These are phyloP conservation scores for Lophium mytilinum DNA, from an alignment of 495 filamentous ascomycete genomes.

Conservation along the genomic window DNA sequence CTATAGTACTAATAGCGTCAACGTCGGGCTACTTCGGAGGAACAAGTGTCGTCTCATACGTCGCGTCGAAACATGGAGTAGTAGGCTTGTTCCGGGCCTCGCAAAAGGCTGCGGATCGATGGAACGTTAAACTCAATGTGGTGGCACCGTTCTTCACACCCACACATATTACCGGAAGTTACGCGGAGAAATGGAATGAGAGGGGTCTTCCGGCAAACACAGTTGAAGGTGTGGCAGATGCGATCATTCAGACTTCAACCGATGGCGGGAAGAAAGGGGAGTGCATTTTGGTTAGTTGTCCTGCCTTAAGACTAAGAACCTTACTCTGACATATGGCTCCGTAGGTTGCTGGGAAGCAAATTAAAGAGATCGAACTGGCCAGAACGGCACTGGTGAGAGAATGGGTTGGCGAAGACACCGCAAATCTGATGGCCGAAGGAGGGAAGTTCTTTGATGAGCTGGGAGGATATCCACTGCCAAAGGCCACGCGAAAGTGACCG, in stretches of 20 bases:
- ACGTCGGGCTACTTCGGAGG: slow-evolving; percentile 21
- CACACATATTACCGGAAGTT: slow-evolving; percentile 16
- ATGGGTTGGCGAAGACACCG: slow-evolving; percentile 18
- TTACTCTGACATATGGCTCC: too few relatives aligned
- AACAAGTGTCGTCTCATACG: slow-evolving; percentile 12
- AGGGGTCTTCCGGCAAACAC: slow-evolving; percentile 17
- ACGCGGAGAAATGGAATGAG: slow-evolving; percentile 9
- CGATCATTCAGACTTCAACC: slow-evolving; percentile 7
- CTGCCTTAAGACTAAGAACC: background rate
- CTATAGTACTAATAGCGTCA: slow-evolving; percentile 15
- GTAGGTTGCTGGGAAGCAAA: slow-evolving; percentile 10
- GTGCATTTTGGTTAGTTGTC: slow-evolving; percentile 8
- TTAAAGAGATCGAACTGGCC: slow-evolving; percentile 12
- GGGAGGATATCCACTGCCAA: slow-evolving; percentile 19
- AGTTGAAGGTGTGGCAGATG: slow-evolving; percentile 12
- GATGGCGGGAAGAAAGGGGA: slow-evolving; percentile 7
- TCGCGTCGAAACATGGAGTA: slow-evolving; percentile 16
- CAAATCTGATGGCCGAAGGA: slow-evolving; percentile 10
- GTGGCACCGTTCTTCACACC: slow-evolving; percentile 22
- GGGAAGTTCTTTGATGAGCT: slow-evolving; percentile 21
- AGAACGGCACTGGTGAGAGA: slow-evolving; percentile 1
- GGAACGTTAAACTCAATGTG: slow-evolving; percentile 10
- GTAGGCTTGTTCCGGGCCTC: slow-evolving; percentile 11
- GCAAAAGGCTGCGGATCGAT: slow-evolving; percentile 7
- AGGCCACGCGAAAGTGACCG: background rate